phyloP scores from a whole-genome alignment of 2,329 filamentous ascomycete species.

The Aspergillus tanneri region DNA sequence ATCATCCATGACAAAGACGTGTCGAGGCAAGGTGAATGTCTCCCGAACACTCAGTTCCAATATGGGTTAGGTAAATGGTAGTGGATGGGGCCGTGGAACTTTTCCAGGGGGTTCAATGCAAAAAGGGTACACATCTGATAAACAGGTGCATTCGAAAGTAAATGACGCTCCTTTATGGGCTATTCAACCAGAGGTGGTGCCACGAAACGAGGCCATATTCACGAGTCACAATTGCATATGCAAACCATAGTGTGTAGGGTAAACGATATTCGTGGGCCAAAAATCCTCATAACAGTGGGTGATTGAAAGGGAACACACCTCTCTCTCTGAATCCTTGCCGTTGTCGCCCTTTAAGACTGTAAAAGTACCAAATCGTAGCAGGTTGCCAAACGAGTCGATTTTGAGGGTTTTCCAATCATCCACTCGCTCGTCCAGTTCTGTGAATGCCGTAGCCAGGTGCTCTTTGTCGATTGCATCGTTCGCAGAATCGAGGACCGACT shows the following conservation, averaged over 20 bases:
- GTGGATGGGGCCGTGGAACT: background rate
- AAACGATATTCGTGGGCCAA: slow-evolving; percentile 12
- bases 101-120: background rate
- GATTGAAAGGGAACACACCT: slow-evolving; percentile 56
- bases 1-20: no score
- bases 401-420: slow-evolving; percentile 97
- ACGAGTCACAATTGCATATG: background rate
- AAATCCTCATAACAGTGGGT: slow-evolving; percentile 6
- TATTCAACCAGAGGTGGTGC: no score
- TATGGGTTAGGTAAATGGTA: no score
- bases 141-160: no score
- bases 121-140: background rate
- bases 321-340: slow-evolving; percentile 86
- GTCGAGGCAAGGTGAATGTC: no score
- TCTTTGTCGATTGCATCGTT: slow-evolving; percentile 91
- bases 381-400: slow-evolving; percentile 84
- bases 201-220: background rate
- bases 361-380: slow-evolving; percentile 86
- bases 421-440: slow-evolving; percentile 76
- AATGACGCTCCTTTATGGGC: no score
- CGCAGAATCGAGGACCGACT: slow-evolving; percentile 76
- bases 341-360: slow-evolving; percentile 75
- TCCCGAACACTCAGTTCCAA: no score
- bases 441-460: slow-evolving; percentile 76
- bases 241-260: slow-evolving; percentile 5